Conservation (phyloP, 805 yeast genomes). For the Lipomyces starkeyi region DNA sequence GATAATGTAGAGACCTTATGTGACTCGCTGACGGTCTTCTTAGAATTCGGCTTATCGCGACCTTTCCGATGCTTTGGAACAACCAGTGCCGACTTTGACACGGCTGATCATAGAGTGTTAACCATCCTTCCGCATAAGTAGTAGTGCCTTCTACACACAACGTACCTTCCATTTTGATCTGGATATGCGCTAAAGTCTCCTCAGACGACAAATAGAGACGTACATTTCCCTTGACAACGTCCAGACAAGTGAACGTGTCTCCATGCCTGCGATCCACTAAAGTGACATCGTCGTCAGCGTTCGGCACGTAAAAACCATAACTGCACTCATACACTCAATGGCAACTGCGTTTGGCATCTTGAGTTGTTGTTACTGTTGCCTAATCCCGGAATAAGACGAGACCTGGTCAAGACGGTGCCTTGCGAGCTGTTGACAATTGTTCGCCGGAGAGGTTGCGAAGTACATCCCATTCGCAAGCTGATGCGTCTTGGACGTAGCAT, state of each 20-base stretch:
- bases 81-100: conserved; percentile 40
- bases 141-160: not conserved
- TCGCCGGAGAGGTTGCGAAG: no score
- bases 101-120: conserved; percentile 17
- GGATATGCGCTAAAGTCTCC: conserved; percentile 41
- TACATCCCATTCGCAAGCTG: no score
- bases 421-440: no score
- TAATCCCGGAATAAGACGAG: no score
- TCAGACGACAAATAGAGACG: conserved; percentile 38
- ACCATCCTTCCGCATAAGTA: not conserved
- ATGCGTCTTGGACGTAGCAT: no score
- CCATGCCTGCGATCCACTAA: conserved; percentile 31
- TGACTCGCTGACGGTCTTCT: conserved; percentile 37
- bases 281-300: not conserved
- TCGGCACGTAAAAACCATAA: not conserved
- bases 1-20: conserved; percentile 30
- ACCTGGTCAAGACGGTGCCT: no score
- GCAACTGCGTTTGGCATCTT: conserved; percentile 26
- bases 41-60: conserved; percentile 12
- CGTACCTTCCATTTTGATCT: conserved; percentile 45
- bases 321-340: conserved; percentile 22
- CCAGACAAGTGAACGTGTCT: conserved; percentile 40
- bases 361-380: not conserved
- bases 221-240: conserved; percentile 42
- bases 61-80: conserved; percentile 32